Conservation (phyloP, 495 filamentous ascomycete species). For the Hypoxylon fuscum region DNA sequence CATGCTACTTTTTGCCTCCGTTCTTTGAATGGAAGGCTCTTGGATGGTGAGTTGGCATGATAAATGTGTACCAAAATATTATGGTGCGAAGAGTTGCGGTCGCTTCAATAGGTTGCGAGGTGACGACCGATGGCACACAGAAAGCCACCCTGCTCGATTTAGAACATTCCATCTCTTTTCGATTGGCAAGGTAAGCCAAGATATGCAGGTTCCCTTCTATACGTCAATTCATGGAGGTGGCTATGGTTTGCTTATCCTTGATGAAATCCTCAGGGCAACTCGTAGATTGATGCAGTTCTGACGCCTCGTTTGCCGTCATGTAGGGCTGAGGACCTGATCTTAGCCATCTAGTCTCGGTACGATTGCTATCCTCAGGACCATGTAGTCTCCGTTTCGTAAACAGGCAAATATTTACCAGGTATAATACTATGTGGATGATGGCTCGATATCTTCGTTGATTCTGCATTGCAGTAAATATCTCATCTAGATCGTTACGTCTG, state of each 20-base stretch:
- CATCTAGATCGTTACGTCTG: neutral
- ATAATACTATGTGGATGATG: too few relatives aligned
- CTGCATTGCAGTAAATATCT: neutral
- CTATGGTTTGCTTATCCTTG: constrained; percentile 27
- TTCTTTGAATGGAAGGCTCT: constrained; percentile 28
- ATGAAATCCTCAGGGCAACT: constrained; percentile 1
- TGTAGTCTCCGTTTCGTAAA: too few relatives aligned
- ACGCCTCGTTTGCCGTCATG: constrained; percentile 14
- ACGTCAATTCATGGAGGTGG: constrained; percentile 35
- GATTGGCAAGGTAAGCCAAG: constrained; percentile 1
- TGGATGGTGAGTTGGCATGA: constrained; percentile 18
- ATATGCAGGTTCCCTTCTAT: constrained; percentile 2
- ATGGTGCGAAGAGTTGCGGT: neutral
- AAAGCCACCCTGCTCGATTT: constrained; percentile 19
- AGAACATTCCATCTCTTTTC: constrained; percentile 8
- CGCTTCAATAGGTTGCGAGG: neutral
- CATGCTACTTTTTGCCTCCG: neutral
- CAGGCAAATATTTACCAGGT: too few relatives aligned
- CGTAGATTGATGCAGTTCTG: constrained; percentile 1
- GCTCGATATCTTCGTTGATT: too few relatives aligned
- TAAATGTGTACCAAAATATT: constrained; percentile 7
- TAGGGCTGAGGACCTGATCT: too few relatives aligned
- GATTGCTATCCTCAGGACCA: too few relatives aligned
- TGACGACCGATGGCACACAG: neutral
- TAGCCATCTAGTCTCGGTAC: too few relatives aligned